Conservation (phyloP, 495 filamentous ascomycete species). For the Lineolata rhizophorae region DNA sequence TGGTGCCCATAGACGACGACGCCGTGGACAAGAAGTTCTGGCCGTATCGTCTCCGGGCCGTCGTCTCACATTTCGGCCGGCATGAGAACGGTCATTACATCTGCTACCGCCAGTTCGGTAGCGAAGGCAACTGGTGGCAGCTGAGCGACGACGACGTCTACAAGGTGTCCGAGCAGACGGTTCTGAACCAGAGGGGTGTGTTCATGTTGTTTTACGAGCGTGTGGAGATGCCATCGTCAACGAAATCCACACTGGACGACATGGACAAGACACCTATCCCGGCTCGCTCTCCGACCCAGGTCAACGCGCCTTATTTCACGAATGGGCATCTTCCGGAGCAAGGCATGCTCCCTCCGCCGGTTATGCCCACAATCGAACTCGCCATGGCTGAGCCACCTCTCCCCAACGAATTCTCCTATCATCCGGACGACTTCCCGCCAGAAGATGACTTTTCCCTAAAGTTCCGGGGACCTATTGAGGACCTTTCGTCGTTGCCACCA, state of each 20-base stretch:
- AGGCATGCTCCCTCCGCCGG: no score
- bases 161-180: slow-evolving; percentile 46
- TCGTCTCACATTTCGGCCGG: slow-evolving; percentile 69
- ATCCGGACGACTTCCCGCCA: no score
- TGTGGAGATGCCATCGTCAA: background rate
- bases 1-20: slow-evolving; percentile 32
- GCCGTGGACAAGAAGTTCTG: slow-evolving; percentile 16
- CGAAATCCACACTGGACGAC: no score
- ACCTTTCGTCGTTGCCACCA: no score
- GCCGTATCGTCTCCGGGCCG: slow-evolving; percentile 57
- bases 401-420: no score
- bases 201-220: slow-evolving; percentile 95
- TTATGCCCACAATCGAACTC: no score
- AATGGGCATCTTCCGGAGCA: no score
- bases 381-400: no score
- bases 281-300: no score
- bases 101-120: slow-evolving; percentile 50
- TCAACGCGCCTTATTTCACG: no score
- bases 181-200: slow-evolving; percentile 58
- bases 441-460: no score
- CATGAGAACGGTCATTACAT: slow-evolving; percentile 96
- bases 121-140: slow-evolving; percentile 42
- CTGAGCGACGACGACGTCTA: slow-evolving; percentile 70
- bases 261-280: slow-evolving; percentile 8
- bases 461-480: no score